Evolutionary conservation across 2,329 filamentous ascomycete species (phyloP).

Genomic region (Myrmaecium sp.): DNA sequence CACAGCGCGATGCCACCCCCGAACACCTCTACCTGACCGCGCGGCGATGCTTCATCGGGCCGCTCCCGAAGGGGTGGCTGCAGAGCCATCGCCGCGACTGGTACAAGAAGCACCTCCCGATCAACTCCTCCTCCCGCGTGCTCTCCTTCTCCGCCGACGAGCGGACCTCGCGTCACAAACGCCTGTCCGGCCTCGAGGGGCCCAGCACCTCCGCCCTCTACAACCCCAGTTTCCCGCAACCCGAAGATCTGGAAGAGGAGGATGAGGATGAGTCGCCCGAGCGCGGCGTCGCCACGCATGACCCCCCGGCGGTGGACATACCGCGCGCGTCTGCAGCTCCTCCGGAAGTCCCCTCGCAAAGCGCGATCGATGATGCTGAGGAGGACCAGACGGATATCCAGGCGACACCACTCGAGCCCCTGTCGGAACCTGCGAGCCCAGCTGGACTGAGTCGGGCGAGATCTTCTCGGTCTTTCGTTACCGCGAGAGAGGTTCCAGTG

Average conservation of each 20-base stretch:
- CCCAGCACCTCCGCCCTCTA: constrained; percentile 22
- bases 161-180: constrained; percentile 25
- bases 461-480: too few species aligned
- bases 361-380: too few species aligned
- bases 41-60: constrained; percentile 46
- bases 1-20: constrained; percentile 41
- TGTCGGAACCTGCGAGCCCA: too few species aligned
- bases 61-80: constrained; percentile 48
- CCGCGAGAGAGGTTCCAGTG: too few species aligned
- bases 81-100: constrained; percentile 45
- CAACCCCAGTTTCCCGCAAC: constrained; percentile 26
- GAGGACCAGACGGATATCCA: constrained; percentile 6
- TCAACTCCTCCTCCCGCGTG: constrained; percentile 25
- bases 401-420: constrained; percentile 6
- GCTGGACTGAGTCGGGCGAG: too few species aligned
- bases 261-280: constrained; percentile 10
- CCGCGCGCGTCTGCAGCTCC: too few species aligned
- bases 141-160: constrained; percentile 36
- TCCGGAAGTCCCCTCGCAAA: too few species aligned
- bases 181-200: constrained; percentile 23
- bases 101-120: constrained; percentile 36
- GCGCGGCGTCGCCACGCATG: too few species aligned
- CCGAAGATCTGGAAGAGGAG: constrained; percentile 17
- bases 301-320: too few species aligned
- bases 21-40: constrained; percentile 45